Evolutionary conservation across 257 asterid genomes (phyloP).

Genomic region (Scutellaria barbata): DNA sequence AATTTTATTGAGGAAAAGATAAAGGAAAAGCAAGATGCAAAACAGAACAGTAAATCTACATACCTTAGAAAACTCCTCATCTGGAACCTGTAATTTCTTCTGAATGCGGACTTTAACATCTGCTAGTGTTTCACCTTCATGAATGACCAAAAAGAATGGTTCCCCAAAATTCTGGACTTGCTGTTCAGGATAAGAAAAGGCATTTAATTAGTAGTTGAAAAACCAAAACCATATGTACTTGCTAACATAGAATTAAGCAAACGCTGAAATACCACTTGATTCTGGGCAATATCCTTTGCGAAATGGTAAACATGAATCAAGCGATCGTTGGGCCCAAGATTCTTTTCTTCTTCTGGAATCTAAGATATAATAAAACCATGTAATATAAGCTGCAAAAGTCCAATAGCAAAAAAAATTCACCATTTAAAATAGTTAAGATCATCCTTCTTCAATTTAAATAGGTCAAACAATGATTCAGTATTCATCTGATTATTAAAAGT

Average conservation of each 20-base stretch:
- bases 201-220: conserved; percentile 1
- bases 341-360: conserved; percentile 95
- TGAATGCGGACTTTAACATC: conserved; percentile 84
- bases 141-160: conserved; percentile 89
- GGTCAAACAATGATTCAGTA: neutral
- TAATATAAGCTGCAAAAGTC: conserved; percentile 21
- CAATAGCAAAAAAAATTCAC: neutral
- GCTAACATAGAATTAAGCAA: conserved; percentile 24
- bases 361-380: conserved; percentile 38
- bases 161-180: conserved; percentile 96
- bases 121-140: conserved; percentile 87
- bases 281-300: conserved; percentile 76
- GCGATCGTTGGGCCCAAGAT: conserved; percentile 78
- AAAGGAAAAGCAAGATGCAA: neutral
- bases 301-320: conserved; percentile 88
- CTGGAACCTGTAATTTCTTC: conserved; percentile 83
- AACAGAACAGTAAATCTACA: conserved; percentile 3
- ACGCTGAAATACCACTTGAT: conserved; percentile 67
- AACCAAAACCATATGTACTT: neutral
- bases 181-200: conserved; percentile 47
- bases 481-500: conserved; percentile 16
- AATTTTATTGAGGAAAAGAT: neutral
- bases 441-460: conserved; percentile 24
- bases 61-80: conserved; percentile 93
- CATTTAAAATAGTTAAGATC: conserved; percentile 12